These are phyloP conservation scores for Ceraceosorus guamensis DNA, from an alignment of 1,284 basidiomycete species.

Conservation along the genomic window DNA sequence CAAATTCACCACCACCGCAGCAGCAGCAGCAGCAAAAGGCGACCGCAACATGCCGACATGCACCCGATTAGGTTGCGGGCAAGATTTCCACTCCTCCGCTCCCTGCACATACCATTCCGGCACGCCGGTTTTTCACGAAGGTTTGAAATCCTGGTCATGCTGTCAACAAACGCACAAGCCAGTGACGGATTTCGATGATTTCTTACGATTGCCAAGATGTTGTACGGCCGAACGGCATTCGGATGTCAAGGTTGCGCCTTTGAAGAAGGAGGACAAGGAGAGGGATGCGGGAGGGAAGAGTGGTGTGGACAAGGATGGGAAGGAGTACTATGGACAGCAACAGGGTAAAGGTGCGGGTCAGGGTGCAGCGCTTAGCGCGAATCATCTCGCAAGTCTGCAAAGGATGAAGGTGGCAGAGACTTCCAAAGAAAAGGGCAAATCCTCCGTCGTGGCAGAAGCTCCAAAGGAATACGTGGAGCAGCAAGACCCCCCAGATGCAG, in stretches of 20 bases:
- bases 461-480: conserved; percentile 15
- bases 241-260: conserved; percentile 25
- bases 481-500: conserved; percentile 16
- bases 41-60: conserved; percentile 43
- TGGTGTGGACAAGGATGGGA: conserved; percentile 16
- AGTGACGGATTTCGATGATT: conserved; percentile 47
- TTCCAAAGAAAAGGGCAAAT: too few species aligned
- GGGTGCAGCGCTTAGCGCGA: not conserved
- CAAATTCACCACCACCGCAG: too few species aligned
- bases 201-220: conserved; percentile 40
- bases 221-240: conserved; percentile 24
- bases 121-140: conserved; percentile 46
- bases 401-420: conserved; percentile 1
- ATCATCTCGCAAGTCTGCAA: not conserved
- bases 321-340: conserved; percentile 17
- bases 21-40: too few species aligned
- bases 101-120: conserved; percentile 43
- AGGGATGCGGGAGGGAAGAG: not conserved
- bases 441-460: too few species aligned
- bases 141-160: conserved; percentile 47
- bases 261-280: conserved; percentile 6
- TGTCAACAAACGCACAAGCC: conserved; percentile 46
- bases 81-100: conserved; percentile 15
- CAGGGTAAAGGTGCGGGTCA: not conserved
- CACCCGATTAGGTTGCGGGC: conserved; percentile 42